Base-by-base conservation (phyloP, 495 filamentous ascomycete genomes). In the Pyrenula aspistea region DNA sequence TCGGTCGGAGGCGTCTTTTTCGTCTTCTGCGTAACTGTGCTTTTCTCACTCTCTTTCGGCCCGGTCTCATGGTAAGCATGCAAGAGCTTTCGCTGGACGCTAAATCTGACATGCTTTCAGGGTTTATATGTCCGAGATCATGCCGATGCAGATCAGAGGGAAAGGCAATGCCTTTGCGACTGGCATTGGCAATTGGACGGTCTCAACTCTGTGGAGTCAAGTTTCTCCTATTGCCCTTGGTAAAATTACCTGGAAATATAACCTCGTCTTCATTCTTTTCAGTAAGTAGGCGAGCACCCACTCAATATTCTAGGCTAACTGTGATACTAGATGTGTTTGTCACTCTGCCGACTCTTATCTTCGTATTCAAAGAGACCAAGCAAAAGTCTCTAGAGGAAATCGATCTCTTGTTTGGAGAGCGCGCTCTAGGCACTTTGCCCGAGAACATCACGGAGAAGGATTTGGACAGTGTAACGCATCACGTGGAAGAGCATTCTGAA, bases 351-450 rank as follows among this genome's bases (percentile, higher is more conserved):
- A 67, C 73, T 0, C 70, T 83, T 10, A 80, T 71, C 60, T 73
- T 81, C 62, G 67, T 77, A 36, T 81, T 80, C 62, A 73, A 73
- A 51, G 78, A 83, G 62, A 82, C 78, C 0, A 81, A 78, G 53
- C 73, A 76, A 54, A 68, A 81, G 42, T 71, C 71, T 0, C 63
- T 83, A 1, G 80, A 83, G 57, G 77, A 80, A 55, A 81, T 82
- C 57, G 78, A 83, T 68, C 53, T 78, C 19, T 61, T 81, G 25
- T 80, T 83, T 64, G 78, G 73, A 0, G 73, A 73, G 50, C 61
- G 74, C 1, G 71, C 75, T 2, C 60, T 78, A 20, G 75, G 75
- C 4, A 65, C 65, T 0, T 59, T 76, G 52, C 71, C 72, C 1
- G 68, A 73, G 49, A 64, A 74, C 51, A 60, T 72, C 22, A 51